Evolutionary conservation across 228 moss, liverwort and hornwort genomes (phyloP).

Genomic region (Sphagnum fallax): DNA sequence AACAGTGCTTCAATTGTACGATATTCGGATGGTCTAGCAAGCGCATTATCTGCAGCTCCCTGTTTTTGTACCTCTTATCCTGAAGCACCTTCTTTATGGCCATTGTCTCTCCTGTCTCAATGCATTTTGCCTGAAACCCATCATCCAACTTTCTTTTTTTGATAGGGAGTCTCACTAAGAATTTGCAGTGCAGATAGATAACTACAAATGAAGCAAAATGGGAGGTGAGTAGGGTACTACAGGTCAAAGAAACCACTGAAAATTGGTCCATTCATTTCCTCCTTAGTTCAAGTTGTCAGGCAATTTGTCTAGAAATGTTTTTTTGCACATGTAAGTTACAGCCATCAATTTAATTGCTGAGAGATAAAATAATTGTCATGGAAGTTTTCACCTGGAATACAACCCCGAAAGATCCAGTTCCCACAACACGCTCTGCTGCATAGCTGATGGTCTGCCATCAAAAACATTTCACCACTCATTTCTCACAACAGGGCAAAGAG

Average conservation of each 20-base stretch:
- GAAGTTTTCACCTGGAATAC: conserved; percentile 70
- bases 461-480: too few relatives aligned
- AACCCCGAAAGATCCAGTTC: conserved; percentile 94
- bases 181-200: too few relatives aligned
- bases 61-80: conserved; percentile 94
- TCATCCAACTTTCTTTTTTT: not conserved
- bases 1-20: conserved; percentile 95
- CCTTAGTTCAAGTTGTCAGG: not conserved
- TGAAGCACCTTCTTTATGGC: conserved; percentile 98
- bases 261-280: conserved; percentile 32
- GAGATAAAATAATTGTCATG: not conserved
- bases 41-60: conserved; percentile 96
- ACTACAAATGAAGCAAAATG: too few relatives aligned
- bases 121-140: conserved; percentile 78
- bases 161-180: not conserved
- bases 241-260: too few relatives aligned
- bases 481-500: not conserved
- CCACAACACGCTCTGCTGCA: conserved; percentile 95
- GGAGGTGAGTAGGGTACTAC: too few relatives aligned
- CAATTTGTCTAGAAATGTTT: conserved; percentile 18
- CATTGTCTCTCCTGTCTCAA: conserved; percentile 95
- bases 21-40: conserved; percentile 95
- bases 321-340: too few relatives aligned
- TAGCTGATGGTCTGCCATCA: conserved; percentile 91
- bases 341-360: not conserved